Conservation (phyloP, 139 green algal species). For the Ostreobium quekettii region DNA sequence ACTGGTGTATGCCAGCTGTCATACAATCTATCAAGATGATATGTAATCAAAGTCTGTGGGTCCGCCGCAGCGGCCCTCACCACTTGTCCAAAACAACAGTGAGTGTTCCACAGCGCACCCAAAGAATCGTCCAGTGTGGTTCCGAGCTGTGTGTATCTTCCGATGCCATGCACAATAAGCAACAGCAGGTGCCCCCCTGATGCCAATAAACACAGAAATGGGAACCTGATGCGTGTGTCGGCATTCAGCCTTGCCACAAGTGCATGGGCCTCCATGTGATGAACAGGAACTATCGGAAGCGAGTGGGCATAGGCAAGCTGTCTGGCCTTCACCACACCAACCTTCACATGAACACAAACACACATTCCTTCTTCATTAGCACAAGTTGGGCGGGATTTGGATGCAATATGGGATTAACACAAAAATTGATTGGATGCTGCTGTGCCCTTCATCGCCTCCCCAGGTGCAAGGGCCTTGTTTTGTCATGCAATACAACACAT, state of each 20-base stretch:
- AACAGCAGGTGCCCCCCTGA: slow-evolving; percentile 93
- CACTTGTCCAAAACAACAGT: too few species aligned
- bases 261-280: slow-evolving; percentile 98
- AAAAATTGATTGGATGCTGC: too few species aligned
- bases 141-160: slow-evolving; percentile 82
- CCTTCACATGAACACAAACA: slow-evolving; percentile 27
- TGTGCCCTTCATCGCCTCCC: too few species aligned
- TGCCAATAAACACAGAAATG: slow-evolving; percentile 88
- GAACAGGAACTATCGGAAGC: slow-evolving; percentile 75
- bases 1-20: too few species aligned
- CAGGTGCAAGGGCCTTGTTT: too few species aligned
- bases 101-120: too few species aligned
- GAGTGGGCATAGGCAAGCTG: slow-evolving; percentile 45
- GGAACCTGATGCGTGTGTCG: slow-evolving; percentile 49
- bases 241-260: slow-evolving; percentile 66
- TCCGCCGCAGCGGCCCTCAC: too few species aligned
- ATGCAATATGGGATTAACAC: slow-evolving; percentile 7
- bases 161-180: slow-evolving; percentile 77
- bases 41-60: too few species aligned
- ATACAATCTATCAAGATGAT: too few species aligned
- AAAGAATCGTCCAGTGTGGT: slow-evolving; percentile 88
- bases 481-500: too few species aligned
- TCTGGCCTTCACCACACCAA: slow-evolving; percentile 88
- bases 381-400: too few species aligned
- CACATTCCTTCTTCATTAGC: not conserved